Percentiles rank a stretch among this genome's conserved stretches.
phyloP scores from a whole-genome alignment of 1,284 basidiomycete species.

The Flammula alnicola region DNA sequence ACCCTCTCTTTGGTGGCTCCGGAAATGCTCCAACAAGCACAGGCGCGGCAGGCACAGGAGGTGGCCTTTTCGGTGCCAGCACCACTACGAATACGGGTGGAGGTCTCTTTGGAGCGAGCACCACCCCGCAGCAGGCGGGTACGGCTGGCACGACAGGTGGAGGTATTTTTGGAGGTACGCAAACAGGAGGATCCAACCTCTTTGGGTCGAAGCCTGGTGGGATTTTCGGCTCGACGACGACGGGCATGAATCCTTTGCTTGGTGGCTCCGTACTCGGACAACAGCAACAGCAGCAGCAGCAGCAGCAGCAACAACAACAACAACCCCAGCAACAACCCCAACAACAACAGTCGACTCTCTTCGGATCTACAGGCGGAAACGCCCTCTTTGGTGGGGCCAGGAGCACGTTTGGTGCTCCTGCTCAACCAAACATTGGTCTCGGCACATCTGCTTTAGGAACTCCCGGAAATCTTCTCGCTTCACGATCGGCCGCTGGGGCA shows the following conservation, averaged over 20 bases:
- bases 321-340: conserved; percentile 28
- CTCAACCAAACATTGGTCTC: conserved; percentile 25
- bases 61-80: conserved; percentile 30
- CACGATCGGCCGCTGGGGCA: conserved; percentile 39
- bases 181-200: conserved; percentile 27
- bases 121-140: conserved; percentile 9
- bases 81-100: conserved; percentile 26
- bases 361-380: conserved; percentile 29
- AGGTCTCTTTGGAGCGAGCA: conserved; percentile 38
- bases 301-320: conserved; percentile 22
- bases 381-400: conserved; percentile 36
- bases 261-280: conserved; percentile 33
- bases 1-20: conserved; percentile 25
- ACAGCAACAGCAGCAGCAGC: conserved; percentile 33
- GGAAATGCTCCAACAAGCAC: conserved; percentile 16
- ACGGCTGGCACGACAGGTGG: conserved; percentile 26
- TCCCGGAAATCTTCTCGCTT: conserved; percentile 31
- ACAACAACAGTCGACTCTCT: conserved; percentile 21
- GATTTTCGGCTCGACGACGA: conserved; percentile 32
- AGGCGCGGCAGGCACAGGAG: conserved; percentile 17
- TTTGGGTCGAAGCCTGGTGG: conserved; percentile 23
- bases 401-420: conserved; percentile 34
- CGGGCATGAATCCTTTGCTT: conserved; percentile 22
- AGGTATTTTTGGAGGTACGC: conserved; percentile 31
- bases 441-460: conserved; percentile 39